Evolutionary conservation across 2,329 filamentous ascomycete genomes (phyloP), one percentile per base, ranked within the genome.

Genomic region (Nothophoma quercina): DNA sequence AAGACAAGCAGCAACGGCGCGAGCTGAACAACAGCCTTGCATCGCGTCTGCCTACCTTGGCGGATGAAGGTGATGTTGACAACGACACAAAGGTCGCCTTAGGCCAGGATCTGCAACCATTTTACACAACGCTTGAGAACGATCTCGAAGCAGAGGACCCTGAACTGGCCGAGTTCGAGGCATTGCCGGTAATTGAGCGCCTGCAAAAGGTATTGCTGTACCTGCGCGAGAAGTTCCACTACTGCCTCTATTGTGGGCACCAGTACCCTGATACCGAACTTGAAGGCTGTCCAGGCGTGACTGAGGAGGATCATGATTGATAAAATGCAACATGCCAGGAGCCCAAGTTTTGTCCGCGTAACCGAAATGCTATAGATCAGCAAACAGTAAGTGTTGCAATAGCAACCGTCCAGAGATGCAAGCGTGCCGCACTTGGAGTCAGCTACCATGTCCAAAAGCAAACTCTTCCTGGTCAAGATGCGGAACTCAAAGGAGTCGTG

Each of bases 161-260:
- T 5, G 92, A 96, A 71, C 76, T 98, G 51, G 87, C 93, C 22
- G 87, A 85, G 50, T 97, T 96, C 65, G 86, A 92, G 65, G 83
- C 82, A 1, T 77, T 93, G 35, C 83, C 86, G 18, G 79, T 85
- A 1, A 77, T 78, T 1, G 88, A 96, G 64, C 84, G 85, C 60
- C 75, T 98, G 56, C 76, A 79, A 7, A 85, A 79, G 62, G 73
- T 96, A 12, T 82, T 96, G 8, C 72, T 77, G 15, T 87, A 90
- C 73, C 73, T 99, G 46, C 83, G 95, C 29, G 79, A 85, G 40
- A 83, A 83, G 67, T 85, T 91, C 67, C 76, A 81, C 35, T 99
- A 99, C 71, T 99, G 95, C 77, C 96, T 97, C 71, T 99, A 93
- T 90, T 99, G 95, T 76, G 98, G 97, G 73, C 89, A 83, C 74